Evolutionary conservation across 495 filamentous ascomycete genomes (phyloP), one percentile per base, ranked within the genome.

Genomic region (Lichina pygmaea): DNA sequence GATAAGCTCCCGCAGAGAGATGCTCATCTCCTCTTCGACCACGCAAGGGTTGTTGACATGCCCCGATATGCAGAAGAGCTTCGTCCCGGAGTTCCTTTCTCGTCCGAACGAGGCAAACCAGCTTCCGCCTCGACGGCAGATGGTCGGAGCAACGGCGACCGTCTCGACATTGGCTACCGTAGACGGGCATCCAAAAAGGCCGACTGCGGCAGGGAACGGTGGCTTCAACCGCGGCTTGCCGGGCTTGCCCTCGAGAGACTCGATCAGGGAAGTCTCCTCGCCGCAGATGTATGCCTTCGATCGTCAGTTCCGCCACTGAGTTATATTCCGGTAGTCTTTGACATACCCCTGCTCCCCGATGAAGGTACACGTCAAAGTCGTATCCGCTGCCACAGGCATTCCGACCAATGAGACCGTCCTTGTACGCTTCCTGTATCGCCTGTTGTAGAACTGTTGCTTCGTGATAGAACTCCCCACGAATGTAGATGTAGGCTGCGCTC

Each of bases 141-240:
- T 97, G 37, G 89, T 95, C 6, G 89, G 89, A 33, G 83, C 82
- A 9, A 97, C 89, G 44, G 89, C 84, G 48, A 97, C 60, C 36
- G 89, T 97, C 66, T 97, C 89, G 55, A 97, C 89, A 57, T 97
- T 97, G 55, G 89, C 84, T 47, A 97, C 89, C 34, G 89, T 97
- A 44, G 82, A 86, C 41, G 89, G 89, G 68, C 89, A 97, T 53
- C 89, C 89, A 61, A 95, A 97, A 13, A 97, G 70, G 63, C 89
- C 89, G 49, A 97, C 89, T 33, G 89, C 77, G 49, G 89, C 89
- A 34, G 89, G 89, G 73, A 97, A 97, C 10, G 89, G 89, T 17
- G 89, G 89, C 75, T 97, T 97, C 50, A 97, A 71, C 55, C 89
- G 82, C 47, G 89, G 89, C 68, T 97, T 97, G 57, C 89, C 89